Percentiles rank a stretch among this genome's conserved stretches.
Evolutionary conservation across 164 flowering plant genomes (phyloP).

Genomic region (Tetrastigma voinierianum): DNA sequence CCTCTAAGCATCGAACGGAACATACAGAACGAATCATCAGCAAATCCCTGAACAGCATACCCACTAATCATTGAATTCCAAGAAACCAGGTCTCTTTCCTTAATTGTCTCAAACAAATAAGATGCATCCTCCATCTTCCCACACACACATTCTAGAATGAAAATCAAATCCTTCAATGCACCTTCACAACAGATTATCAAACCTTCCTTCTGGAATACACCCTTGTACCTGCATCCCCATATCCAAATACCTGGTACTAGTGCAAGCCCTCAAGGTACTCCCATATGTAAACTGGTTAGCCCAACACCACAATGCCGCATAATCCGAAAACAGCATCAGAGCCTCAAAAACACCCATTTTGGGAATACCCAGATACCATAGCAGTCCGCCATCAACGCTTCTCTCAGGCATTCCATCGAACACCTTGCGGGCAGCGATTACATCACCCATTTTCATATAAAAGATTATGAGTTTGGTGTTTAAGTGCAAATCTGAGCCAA

Average conservation of each 20-base stretch:
- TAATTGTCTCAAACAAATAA: conserved; percentile 47
- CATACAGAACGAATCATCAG: conserved; percentile 38
- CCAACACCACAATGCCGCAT: conserved; percentile 50
- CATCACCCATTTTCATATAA: conserved; percentile 35
- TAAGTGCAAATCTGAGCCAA: conserved; percentile 28
- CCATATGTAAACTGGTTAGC: conserved; percentile 69
- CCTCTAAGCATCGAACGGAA: conserved; percentile 55
- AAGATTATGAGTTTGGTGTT: conserved; percentile 49
- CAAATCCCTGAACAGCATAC: conserved; percentile 45
- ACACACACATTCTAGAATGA: conserved; percentile 62
- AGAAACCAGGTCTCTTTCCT: conserved; percentile 52
- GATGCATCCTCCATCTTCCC: conserved; percentile 65
- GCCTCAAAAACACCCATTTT: conserved; percentile 43
- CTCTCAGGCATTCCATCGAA: conserved; percentile 58
- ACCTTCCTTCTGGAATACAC: conserved; percentile 48
- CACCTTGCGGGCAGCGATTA: conserved; percentile 43
- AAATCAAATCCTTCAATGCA: conserved; percentile 67
- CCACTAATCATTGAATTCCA: conserved; percentile 82
- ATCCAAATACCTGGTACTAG: conserved; percentile 36
- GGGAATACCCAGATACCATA: conserved; percentile 64
- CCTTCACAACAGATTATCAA: conserved; percentile 53
- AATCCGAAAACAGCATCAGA: conserved; percentile 29
- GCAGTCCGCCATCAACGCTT: conserved; percentile 74
- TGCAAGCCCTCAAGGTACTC: conserved; percentile 63
- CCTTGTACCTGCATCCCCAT: conserved; percentile 68